Evolutionary conservation across 2,329 filamentous ascomycete species (phyloP), one percentile per base, ranked within the genome.

Genomic region (Nigrospora osmanthi): DNA sequence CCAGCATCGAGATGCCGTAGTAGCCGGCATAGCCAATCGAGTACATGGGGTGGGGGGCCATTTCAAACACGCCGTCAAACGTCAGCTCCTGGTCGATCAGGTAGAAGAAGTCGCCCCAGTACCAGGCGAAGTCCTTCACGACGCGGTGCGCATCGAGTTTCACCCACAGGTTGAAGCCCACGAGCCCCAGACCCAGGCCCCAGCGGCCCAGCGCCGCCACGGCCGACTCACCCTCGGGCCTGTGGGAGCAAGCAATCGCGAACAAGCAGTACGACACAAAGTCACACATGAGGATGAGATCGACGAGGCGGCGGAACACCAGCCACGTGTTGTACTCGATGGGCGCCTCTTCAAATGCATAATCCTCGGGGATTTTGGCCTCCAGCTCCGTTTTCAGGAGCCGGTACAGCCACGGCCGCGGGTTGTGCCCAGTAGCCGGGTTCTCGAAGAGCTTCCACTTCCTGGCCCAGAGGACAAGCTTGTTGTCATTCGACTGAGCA

Each of bases 241-340:
- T 81, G 59, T 83, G 80, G 50, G 81, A 84, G 66, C 90, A 96
- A 48, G 91, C 87, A 56, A 95, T 80, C 54, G 93, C 91, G 70
- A 97, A 98, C 47, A 96, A 80, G 66, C 88, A 93, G 74, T 97
- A 98, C 40, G 91, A 95, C 51, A 87, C 83, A 65, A 98, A 98
- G 70, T 98, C 93, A 74, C 90, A 96, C 89, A 98, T 95, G 60
- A 98, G 74, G 62, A 97, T 96, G 63, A 98, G 71, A 70, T 98
- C 93, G 61, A 97, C 93, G 31, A 97, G 80, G 57, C 93, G 84
- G 55, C 93, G 85, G 71, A 98, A 98, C 54, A 96, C 81, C 46
- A 98, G 78, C 93, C 93, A 98, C 36, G 93, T 95, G 70, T 98
- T 98, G 78, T 97, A 98, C 76, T 98, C 93, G 64, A 97, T 75